A percentile compares a stretch with the other conserved stretches of the same genome.
These are phyloP conservation scores for Saposhnikovia divaricata DNA, from an alignment of 129 eudicot species.

Conservation along the genomic window DNA sequence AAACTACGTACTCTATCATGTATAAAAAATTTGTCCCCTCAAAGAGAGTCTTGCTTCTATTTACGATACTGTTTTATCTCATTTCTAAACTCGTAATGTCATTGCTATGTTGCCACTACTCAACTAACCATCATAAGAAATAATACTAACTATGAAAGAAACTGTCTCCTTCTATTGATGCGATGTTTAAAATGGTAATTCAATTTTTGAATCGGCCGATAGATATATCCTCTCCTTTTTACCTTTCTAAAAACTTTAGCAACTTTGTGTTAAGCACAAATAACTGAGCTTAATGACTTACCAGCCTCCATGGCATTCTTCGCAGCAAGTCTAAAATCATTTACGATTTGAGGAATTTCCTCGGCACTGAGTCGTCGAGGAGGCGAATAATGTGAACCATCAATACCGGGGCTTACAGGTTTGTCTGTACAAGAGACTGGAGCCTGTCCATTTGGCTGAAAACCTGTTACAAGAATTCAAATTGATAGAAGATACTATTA, in stretches of 20 bases:
- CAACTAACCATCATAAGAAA: not conserved
- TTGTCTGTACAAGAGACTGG: conserved; percentile 47
- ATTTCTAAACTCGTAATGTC: not conserved
- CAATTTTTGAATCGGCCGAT: too few species aligned
- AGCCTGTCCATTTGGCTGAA: conserved; percentile 37
- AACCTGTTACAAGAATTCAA: conserved; percentile 14
- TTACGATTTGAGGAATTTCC: conserved; percentile 31
- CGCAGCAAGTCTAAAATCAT: conserved; percentile 41
- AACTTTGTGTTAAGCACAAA: not conserved
- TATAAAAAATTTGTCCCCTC: not conserved
- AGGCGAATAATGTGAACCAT: conserved; percentile 25
- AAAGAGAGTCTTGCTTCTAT: not conserved
- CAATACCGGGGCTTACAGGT: conserved; percentile 17
- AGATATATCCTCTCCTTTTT: not conserved
- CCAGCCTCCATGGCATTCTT: conserved; percentile 43
- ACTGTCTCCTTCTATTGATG: not conserved
- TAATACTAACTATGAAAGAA: not conserved
- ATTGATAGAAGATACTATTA: not conserved
- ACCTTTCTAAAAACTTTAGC: not conserved
- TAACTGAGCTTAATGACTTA: not conserved
- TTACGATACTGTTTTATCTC: not conserved
- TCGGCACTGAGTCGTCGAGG: conserved; percentile 27
- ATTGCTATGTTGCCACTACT: too few species aligned
- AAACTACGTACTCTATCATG: too few species aligned
- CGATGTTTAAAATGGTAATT: too few species aligned